Evolutionary conservation across 2,329 filamentous ascomycete species (phyloP).

Genomic region (Sarocladium brachiariae): DNA sequence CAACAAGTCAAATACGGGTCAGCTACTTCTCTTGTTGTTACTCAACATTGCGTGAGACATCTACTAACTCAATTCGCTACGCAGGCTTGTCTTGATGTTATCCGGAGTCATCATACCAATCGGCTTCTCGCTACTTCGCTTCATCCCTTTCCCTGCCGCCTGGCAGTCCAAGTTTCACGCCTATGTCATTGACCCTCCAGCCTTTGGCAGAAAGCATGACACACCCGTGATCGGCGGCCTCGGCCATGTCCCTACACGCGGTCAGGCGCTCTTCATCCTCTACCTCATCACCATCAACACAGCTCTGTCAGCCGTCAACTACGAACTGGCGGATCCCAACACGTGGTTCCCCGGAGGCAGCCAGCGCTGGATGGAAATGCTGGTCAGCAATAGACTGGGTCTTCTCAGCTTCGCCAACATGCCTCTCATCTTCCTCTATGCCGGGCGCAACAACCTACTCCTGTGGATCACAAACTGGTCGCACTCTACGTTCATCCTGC

Average conservation of each 20-base stretch:
- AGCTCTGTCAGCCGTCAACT: slow-evolving; percentile 22
- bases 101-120: slow-evolving; percentile 12
- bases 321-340: slow-evolving; percentile 19
- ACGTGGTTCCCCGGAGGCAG: no score
- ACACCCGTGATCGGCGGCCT: slow-evolving; percentile 11
- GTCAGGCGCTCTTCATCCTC: slow-evolving; percentile 31
- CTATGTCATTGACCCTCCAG: slow-evolving; percentile 16
- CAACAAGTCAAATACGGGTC: no score
- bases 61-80: no score
- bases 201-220: slow-evolving; percentile 13
- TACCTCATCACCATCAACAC: slow-evolving; percentile 28
- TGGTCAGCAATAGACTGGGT: slow-evolving; percentile 27
- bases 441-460: slow-evolving; percentile 28
- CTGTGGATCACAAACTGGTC: slow-evolving; percentile 30
- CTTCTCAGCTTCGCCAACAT: slow-evolving; percentile 30
- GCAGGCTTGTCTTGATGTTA: no score
- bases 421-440: slow-evolving; percentile 29
- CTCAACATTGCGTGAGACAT: no score
- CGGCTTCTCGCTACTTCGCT: slow-evolving; percentile 22
- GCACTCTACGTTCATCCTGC: slow-evolving; percentile 27
- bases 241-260: slow-evolving; percentile 25
- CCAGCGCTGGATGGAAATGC: slow-evolving; percentile 12
- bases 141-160: slow-evolving; percentile 16
- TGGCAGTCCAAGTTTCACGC: slow-evolving; percentile 11
- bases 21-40: no score